phyloP scores from a whole-genome alignment of 139 green algal genomes.

The Pleodorina starrii region DNA sequence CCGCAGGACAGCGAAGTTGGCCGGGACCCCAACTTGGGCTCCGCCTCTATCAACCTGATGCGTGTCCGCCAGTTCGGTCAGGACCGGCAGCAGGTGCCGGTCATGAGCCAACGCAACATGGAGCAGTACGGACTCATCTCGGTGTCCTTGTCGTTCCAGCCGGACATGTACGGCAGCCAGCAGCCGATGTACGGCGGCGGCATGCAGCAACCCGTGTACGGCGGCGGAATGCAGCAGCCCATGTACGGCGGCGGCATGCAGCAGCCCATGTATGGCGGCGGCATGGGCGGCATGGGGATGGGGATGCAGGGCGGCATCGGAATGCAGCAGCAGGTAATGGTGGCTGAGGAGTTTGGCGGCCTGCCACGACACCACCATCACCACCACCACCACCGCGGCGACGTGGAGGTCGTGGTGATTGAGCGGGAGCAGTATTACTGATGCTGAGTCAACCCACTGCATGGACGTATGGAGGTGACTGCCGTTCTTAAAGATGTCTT shows the following conservation, averaged over 20 bases:
- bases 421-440: slow-evolving; percentile 1
- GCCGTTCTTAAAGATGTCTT: too few relatives aligned
- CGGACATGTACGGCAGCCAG: neutral
- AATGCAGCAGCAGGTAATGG: neutral
- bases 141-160: neutral
- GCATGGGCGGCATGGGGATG: neutral
- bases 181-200: neutral
- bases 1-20: neutral
- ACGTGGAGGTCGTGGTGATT: neutral
- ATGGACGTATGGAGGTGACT: too few relatives aligned
- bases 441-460: too few relatives aligned
- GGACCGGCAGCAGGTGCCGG: slow-evolving; percentile 5
- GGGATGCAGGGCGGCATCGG: neutral
- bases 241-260: neutral
- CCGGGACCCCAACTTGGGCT: slow-evolving; percentile 3
- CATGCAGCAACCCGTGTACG: neutral
- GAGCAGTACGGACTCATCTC: slow-evolving; percentile 18
- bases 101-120: neutral
- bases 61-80: neutral
- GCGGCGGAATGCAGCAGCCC: neutral
- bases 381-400: neutral
- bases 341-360: neutral
- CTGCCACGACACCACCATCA: neutral
- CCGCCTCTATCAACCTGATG: neutral
- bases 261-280: neutral